Percentiles rank a stretch among this genome's conserved stretches.
Evolutionary conservation across 106 monocot genomes (phyloP).

Genomic region (Xerophyta viscosa): DNA sequence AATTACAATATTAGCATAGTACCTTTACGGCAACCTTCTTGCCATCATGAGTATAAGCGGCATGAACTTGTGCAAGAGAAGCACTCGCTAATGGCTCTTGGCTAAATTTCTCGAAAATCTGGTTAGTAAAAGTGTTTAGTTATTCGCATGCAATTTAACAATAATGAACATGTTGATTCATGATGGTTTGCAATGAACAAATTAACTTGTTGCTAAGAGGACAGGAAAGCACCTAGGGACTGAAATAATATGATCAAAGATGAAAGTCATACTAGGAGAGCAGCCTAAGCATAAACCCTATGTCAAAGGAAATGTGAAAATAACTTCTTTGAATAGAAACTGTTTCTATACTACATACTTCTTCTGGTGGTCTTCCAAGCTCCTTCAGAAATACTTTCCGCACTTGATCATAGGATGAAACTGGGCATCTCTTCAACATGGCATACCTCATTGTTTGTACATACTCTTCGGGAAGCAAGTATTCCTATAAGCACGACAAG

Average conservation of each 20-base stretch:
- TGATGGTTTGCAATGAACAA: too few species aligned
- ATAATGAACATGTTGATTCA: too few species aligned
- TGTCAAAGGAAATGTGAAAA: too few species aligned
- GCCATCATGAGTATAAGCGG: conserved; percentile 75
- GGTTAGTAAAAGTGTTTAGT: not conserved
- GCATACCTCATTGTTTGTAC: conserved; percentile 79
- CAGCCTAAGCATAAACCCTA: too few species aligned
- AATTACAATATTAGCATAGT: not conserved
- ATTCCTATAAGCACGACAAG: conserved; percentile 39
- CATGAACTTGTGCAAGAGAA: conserved; percentile 98
- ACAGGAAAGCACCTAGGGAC: too few species aligned
- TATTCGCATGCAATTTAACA: not conserved
- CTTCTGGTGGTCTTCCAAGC: conserved; percentile 73
- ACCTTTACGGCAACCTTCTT: conserved; percentile 93
- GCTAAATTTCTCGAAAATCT: conserved; percentile 86
- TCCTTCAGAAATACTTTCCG: conserved; percentile 60
- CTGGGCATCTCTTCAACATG: conserved; percentile 83
- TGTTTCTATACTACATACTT: conserved; percentile 26
- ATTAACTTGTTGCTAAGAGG: too few species aligned
- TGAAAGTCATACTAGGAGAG: too few species aligned
- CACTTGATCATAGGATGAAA: conserved; percentile 88
- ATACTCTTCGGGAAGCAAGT: conserved; percentile 87
- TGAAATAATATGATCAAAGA: too few species aligned
- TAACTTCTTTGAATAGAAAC: too few species aligned
- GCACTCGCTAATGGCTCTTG: conserved; percentile 84